phyloP scores from a whole-genome alignment of 2,329 filamentous ascomycete species.

The Sarocladium strictum region DNA sequence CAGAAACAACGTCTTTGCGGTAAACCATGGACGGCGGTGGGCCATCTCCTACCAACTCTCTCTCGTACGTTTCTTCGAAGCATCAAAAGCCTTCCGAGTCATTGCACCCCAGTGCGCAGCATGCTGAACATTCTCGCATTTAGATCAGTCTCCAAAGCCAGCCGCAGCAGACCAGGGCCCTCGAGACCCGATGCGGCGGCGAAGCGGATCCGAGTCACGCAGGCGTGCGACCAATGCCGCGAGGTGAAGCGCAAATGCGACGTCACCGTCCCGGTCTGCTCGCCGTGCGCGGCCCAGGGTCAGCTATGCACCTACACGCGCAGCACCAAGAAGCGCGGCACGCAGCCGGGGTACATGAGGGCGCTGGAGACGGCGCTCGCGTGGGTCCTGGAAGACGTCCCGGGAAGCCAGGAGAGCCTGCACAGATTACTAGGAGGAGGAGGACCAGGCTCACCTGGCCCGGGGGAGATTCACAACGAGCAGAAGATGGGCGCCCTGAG shows the following conservation, averaged over 20 bases:
- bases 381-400: constrained; percentile 5
- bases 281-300: neutral
- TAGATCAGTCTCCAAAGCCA: neutral
- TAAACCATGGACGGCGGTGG: neutral
- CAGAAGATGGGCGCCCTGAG: neutral
- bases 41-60: neutral
- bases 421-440: neutral
- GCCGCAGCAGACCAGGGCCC: neutral
- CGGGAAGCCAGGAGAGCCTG: constrained; percentile 1
- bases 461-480: constrained; percentile 5
- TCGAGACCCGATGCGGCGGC: neutral
- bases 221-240: constrained; percentile 8
- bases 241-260: constrained; percentile 6
- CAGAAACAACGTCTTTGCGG: too few relatives aligned
- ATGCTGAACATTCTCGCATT: neutral
- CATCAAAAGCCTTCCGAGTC: too few relatives aligned
- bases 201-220: constrained; percentile 6
- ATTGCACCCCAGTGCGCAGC: too few relatives aligned
- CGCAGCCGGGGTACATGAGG: constrained; percentile 3
- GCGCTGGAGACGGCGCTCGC: constrained; percentile 1
- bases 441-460: neutral
- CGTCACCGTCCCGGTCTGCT: constrained; percentile 7
- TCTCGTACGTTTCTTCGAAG: neutral
- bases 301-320: constrained; percentile 7
- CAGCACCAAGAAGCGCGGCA: constrained; percentile 6